Conservation (phyloP, 2,329 filamentous ascomycete genomes). For the Coleophoma cylindrospora region DNA sequence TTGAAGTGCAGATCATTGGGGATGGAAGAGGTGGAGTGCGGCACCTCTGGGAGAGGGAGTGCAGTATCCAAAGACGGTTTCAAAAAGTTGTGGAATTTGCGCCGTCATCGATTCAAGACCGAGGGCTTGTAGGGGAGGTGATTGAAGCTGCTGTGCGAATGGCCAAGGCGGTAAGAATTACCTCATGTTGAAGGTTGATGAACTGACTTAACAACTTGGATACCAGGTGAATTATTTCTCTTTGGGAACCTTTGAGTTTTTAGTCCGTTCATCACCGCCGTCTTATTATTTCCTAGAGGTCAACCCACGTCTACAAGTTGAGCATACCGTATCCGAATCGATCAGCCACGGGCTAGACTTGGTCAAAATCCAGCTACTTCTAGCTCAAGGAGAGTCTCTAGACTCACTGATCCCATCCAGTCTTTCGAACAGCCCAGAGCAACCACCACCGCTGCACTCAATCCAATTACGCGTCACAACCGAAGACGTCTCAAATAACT, state of each 20-base stretch:
- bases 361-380: constrained; percentile 28
- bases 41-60: constrained; percentile 61
- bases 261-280: constrained; percentile 42
- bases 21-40: constrained; percentile 53
- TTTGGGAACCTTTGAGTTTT: constrained; percentile 61
- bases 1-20: constrained; percentile 65
- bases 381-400: constrained; percentile 27
- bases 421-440: constrained; percentile 25
- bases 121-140: constrained; percentile 28
- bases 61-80: constrained; percentile 61
- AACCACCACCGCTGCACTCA: constrained; percentile 27
- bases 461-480: constrained; percentile 40
- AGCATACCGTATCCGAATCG: constrained; percentile 25
- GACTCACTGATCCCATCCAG: constrained; percentile 26
- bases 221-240: constrained; percentile 47
- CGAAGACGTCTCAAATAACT: constrained; percentile 36
- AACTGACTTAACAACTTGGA: background rate
- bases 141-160: constrained; percentile 45
- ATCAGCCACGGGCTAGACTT: constrained; percentile 31
- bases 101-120: constrained; percentile 56
- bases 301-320: constrained; percentile 24
- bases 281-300: constrained; percentile 34
- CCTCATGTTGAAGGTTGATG: background rate
- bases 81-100: constrained; percentile 70
- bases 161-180: constrained; percentile 36